Percentiles rank a stretch among this genome's conserved stretches.
phyloP scores from a whole-genome alignment of 768 basidiomycete genomes.

The Tulasnella sp. region DNA sequence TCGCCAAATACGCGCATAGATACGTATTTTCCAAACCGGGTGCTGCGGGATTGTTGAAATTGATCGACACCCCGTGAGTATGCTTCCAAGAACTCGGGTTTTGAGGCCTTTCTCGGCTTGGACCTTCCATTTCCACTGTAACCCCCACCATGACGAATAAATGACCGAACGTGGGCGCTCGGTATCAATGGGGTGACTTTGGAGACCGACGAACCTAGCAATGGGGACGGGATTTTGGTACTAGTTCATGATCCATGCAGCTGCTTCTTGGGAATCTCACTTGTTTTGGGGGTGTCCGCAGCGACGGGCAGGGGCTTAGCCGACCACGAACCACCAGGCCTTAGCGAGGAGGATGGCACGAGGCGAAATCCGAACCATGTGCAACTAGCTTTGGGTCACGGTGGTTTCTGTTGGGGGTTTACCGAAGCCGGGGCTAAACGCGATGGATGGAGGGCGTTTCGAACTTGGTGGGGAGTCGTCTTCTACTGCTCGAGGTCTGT shows the following conservation, averaged over 20 bases:
- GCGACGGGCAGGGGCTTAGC: not conserved
- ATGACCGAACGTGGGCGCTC: not conserved
- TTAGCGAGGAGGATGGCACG: not conserved
- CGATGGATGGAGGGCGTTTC: not conserved
- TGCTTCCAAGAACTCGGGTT: too few species aligned
- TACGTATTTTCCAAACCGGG: too few species aligned
- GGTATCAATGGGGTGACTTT: not conserved
- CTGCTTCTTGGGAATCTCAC: not conserved
- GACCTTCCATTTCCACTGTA: not conserved
- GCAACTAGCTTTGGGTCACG: not conserved
- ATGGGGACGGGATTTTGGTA: not conserved
- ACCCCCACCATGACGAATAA: not conserved
- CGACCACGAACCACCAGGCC: not conserved
- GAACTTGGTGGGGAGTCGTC: not conserved
- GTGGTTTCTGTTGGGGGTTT: not conserved
- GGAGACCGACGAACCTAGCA: not conserved
- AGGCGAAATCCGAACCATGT: not conserved
- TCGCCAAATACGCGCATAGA: too few species aligned
- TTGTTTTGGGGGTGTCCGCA: not conserved
- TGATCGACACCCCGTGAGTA: too few species aligned
- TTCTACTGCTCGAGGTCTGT: not conserved
- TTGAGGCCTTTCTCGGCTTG: not conserved
- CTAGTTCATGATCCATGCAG: too few species aligned
- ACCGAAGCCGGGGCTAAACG: not conserved
- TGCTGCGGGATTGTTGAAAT: too few species aligned